These are phyloP conservation scores for Malassezia globosa DNA, from an alignment of 1,284 basidiomycete genomes.

Conservation along the genomic window DNA sequence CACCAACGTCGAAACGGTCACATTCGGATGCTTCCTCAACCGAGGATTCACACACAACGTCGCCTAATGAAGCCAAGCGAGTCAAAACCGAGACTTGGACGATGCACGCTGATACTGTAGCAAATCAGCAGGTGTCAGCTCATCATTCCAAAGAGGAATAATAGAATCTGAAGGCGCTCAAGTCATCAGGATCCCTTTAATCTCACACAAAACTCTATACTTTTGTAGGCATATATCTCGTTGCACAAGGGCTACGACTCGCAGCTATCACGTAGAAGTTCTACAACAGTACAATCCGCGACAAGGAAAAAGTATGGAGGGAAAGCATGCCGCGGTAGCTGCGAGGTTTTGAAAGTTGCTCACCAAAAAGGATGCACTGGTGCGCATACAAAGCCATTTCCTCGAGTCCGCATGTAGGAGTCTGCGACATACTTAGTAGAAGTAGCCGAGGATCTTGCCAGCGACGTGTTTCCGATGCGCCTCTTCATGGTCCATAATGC, in stretches of 20 bases:
- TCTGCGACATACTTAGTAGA: slow-evolving; percentile 33
- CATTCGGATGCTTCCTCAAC: neutral
- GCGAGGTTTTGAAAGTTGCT: slow-evolving; percentile 13
- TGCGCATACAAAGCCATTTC: neutral
- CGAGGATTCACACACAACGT: too few species aligned
- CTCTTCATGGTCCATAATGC: slow-evolving; percentile 99
- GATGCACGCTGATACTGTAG: too few species aligned
- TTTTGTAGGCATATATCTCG: slow-evolving; percentile 3
- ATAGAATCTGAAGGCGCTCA: too few species aligned
- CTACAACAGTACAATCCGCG: slow-evolving; percentile 17
- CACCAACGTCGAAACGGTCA: too few species aligned
- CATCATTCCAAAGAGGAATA: too few species aligned
- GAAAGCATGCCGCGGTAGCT: slow-evolving; percentile 7
- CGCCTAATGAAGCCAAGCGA: too few species aligned
- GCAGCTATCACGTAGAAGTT: slow-evolving; percentile 6
- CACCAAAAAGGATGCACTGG: neutral
- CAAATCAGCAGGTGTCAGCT: too few species aligned
- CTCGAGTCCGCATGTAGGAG: neutral
- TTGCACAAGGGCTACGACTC: slow-evolving; percentile 15
- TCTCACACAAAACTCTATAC: too few species aligned
- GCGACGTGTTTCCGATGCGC: slow-evolving; percentile 96
- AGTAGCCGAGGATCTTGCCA: slow-evolving; percentile 57
- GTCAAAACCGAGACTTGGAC: too few species aligned
- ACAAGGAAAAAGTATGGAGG: neutral
- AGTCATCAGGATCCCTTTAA: too few species aligned